A percentile compares a stretch with the other conserved stretches of the same genome.
These are phyloP conservation scores for Zygoascus biomembranicola DNA, from an alignment of 805 yeast species.

Conservation along the genomic window DNA sequence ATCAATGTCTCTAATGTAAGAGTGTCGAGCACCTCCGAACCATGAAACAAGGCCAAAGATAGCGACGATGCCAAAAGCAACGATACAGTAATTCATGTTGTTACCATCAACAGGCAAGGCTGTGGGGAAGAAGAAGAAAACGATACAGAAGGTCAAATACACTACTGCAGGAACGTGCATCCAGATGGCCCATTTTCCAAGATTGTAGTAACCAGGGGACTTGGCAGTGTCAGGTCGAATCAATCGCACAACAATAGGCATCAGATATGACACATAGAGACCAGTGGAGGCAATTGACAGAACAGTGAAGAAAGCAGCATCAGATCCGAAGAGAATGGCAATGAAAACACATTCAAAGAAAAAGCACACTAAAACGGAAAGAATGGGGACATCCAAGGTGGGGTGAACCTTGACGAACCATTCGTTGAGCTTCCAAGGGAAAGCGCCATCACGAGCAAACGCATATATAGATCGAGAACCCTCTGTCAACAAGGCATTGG, in stretches of 20 bases:
- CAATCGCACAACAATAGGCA: constrained; percentile 8
- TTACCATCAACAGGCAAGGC: constrained; percentile 21
- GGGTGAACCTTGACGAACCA: constrained; percentile 5
- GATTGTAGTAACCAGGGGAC: constrained; percentile 7
- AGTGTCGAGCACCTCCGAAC: constrained; percentile 8
- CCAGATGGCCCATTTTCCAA: constrained; percentile 8
- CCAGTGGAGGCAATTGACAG: constrained; percentile 10
- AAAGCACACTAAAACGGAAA: constrained; percentile 4
- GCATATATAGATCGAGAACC: constrained; percentile 69
- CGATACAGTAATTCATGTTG: constrained; percentile 22
- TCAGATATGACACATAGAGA: constrained; percentile 7
- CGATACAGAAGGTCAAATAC: constrained; percentile 17
- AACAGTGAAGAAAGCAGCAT: constrained; percentile 11
- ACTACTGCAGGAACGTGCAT: constrained; percentile 14
- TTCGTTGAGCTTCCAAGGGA: constrained; percentile 35
- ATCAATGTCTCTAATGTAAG: constrained; percentile 1
- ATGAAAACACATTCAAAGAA: constrained; percentile 5
- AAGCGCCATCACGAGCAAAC: constrained; percentile 75
- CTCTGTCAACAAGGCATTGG: constrained; percentile 15
- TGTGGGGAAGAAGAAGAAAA: constrained; percentile 24
- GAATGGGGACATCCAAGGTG: constrained; percentile 5
- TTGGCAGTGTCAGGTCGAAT: constrained; percentile 1
- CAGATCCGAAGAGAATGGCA: constrained; percentile 11
- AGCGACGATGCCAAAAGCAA: constrained; percentile 13
- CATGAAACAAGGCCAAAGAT: constrained; percentile 5